Conservation (phyloP, 2,329 filamentous ascomycete genomes). For the Colletotrichum sp. region DNA sequence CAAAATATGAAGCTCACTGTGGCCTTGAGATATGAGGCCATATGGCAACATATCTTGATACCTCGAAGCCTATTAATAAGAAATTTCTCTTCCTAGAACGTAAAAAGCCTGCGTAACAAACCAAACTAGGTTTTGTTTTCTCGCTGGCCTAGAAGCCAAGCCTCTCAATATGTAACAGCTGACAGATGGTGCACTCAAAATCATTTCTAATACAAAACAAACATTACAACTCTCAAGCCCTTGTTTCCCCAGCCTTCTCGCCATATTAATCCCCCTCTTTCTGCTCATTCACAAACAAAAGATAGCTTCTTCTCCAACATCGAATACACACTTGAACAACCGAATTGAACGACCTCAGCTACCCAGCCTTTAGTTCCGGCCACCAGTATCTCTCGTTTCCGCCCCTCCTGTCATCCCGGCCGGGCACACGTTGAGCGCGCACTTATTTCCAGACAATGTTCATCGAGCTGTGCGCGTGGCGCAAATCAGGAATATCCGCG, state of each 20-base stretch:
- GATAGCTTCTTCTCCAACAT: no score
- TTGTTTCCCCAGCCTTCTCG: not conserved
- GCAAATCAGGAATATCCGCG: not conserved
- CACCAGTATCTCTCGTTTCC: not conserved
- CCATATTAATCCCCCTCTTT: not conserved
- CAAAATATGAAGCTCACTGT: not conserved
- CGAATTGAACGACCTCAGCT: not conserved
- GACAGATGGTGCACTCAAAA: not conserved
- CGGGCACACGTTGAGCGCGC: not conserved
- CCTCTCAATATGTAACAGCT: not conserved
- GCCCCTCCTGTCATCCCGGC: not conserved
- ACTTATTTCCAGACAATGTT: not conserved
- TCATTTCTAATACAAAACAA: not conserved
- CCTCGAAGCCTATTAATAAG: accelerated
- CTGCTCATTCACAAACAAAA: not conserved
- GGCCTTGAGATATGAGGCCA: accelerated
- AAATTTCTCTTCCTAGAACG: no score
- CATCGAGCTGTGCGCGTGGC: not conserved
- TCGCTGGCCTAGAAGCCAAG: not conserved
- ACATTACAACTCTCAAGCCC: not conserved
- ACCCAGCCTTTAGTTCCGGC: not conserved
- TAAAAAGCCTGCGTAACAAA: no score
- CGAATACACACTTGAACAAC: not conserved
- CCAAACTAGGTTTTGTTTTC: no score
- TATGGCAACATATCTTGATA: no score